Evolutionary conservation across 345 rosid genomes (phyloP), one percentile per base, ranked within the genome.

Genomic region (Camelina laxa): DNA sequence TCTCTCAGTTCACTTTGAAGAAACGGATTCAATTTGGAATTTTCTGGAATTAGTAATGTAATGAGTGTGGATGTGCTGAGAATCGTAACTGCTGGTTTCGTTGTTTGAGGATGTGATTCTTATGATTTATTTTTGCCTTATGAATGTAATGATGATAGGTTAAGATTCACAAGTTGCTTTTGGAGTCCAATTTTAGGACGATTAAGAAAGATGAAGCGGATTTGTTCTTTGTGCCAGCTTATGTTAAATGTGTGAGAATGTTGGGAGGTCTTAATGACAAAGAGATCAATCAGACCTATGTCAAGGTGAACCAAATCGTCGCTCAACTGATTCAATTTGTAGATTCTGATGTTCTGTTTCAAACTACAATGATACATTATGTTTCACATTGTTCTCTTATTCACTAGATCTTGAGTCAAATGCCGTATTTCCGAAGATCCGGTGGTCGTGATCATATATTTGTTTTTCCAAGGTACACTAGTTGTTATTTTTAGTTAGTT

Each of bases 371-470:
- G 71, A 49, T 36, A 47, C 4, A 0, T 30, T 30, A 17, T 15
- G 45, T 0, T 39, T 68, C 10, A 2, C 20, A 3, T 24, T 48
- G 27, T 48, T 31, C 63, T 59, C 3, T 50, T 4, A 59, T 49
- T 31, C 65, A 57, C 58, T 76, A 95, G 99, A 90, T 89, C 6
- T 83, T 90, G 67, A 89, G 94, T 53, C 99, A 90, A 80, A 92
- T 95, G 99, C 90, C 98, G 1, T 86, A 92, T 66, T 95, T 95
- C 56, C 86, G 98, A 80, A 79, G 86, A 48, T 92, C 99, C 0
- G 96, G 90, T 48, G 99, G 99, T 66, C 97, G 97, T n/a, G 89
- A 95, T 70, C 99, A 95, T 82, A 70, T 95, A 59, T 90, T 95
- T 66, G 89, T 95, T 67, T 95, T 95, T 78, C 99, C 98, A 1